A percentile compares a stretch with the other conserved stretches of the same genome.
These are phyloP conservation scores for Collybia sordida DNA, from an alignment of 768 basidiomycete species.

Conservation along the genomic window DNA sequence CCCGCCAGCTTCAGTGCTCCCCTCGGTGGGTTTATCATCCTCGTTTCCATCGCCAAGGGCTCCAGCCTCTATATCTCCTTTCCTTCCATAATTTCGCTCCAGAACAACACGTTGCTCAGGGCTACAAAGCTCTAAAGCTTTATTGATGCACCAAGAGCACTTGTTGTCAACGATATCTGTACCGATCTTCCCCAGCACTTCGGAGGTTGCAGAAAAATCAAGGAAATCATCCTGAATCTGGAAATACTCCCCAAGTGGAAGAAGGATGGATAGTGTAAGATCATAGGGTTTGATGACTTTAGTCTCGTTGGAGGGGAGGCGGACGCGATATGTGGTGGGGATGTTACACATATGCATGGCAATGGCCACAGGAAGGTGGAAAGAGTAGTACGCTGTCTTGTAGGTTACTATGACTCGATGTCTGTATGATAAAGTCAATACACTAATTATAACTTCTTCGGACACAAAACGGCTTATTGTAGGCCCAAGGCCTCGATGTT, in stretches of 20 bases:
- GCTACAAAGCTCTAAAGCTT: constrained; percentile 62
- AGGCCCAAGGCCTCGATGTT: neutral
- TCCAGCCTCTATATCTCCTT: constrained; percentile 28
- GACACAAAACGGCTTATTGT: neutral
- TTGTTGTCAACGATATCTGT: constrained; percentile 99
- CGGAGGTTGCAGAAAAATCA: constrained; percentile 88
- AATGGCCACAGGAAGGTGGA: constrained; percentile 97
- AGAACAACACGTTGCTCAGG: constrained; percentile 57
- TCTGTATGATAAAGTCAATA: constrained; percentile 38
- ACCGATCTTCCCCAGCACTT: constrained; percentile 94
- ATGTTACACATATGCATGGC: constrained; percentile 81
- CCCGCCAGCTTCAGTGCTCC: constrained; percentile 39
- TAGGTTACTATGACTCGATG: constrained; percentile 92
- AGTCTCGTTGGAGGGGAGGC: constrained; percentile 11
- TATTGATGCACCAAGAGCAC: constrained; percentile 95
- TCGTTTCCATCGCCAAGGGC: constrained; percentile 13
- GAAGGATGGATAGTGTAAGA: constrained; percentile 74
- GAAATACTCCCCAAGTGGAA: constrained; percentile 97
- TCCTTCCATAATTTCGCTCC: constrained; percentile 53
- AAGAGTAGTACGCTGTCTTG: constrained; percentile 98
- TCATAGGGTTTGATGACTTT: constrained; percentile 59
- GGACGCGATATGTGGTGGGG: constrained; percentile 45
- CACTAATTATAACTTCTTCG: neutral
- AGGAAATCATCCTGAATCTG: constrained; percentile 98
- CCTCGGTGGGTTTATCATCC: constrained; percentile 12